These are phyloP conservation scores for Epithemia pelagica DNA, from an alignment of 108 stramenopile genomes.

Conservation along the genomic window DNA sequence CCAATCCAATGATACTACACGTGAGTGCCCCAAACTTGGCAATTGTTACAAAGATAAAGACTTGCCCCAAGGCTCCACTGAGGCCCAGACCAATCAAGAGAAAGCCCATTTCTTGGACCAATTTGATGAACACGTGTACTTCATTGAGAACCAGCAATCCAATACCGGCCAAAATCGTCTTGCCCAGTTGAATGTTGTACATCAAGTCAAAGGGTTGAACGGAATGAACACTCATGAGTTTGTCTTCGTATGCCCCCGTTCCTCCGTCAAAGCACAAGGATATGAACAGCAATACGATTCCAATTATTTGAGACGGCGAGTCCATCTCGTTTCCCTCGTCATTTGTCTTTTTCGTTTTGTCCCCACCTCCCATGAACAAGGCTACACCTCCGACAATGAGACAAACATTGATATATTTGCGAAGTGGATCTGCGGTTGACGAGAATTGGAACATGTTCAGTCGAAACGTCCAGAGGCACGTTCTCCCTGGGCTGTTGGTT, in stretches of 20 bases:
- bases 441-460: too few species aligned
- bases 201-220: conserved; percentile 98
- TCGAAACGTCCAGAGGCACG: too few species aligned
- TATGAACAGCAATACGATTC: conserved; percentile 86
- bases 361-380: conserved; percentile 93
- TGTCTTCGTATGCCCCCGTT: conserved; percentile 98
- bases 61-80: conserved; percentile 94
- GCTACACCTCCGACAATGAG: conserved; percentile 92
- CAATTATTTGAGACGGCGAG: conserved; percentile 66
- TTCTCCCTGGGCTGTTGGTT: too few species aligned
- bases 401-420: conserved; percentile 91
- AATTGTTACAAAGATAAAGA: conserved; percentile 95
- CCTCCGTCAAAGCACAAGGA: conserved; percentile 97
- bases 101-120: conserved; percentile 93
- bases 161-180: conserved; percentile 91
- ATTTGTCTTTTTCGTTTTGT: conserved; percentile 14
- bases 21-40: conserved; percentile 97
- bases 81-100: conserved; percentile 87
- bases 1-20: conserved; percentile 93
- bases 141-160: conserved; percentile 87
- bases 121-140: conserved; percentile 87
- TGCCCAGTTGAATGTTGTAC: conserved; percentile 99
- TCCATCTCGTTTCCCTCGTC: conserved; percentile 42
- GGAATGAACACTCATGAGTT: conserved; percentile 93
- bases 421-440: conserved; percentile 53